Conservation (phyloP, 2,329 filamentous ascomycete genomes). For the Sporothrix inflata region DNA sequence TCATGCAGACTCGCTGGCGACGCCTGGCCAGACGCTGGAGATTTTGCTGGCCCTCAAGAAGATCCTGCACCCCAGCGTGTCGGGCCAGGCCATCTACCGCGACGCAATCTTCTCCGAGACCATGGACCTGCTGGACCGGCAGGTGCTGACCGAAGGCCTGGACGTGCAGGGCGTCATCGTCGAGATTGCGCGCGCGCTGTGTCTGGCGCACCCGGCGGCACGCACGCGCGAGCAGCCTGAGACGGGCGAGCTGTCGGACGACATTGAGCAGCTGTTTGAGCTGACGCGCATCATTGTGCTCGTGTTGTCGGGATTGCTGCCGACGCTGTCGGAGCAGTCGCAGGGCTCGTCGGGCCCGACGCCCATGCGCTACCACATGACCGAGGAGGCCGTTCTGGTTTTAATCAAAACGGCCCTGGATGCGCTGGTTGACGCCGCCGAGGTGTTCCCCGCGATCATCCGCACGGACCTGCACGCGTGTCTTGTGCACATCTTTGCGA, state of each 20-base stretch:
- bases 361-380: slow-evolving; percentile 66
- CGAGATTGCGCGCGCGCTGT: slow-evolving; percentile 87
- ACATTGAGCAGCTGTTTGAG: slow-evolving; percentile 97
- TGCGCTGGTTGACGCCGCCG: slow-evolving; percentile 89
- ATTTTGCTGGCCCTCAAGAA: slow-evolving; percentile 92
- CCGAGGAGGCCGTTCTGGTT: slow-evolving; percentile 83
- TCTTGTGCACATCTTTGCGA: slow-evolving; percentile 95
- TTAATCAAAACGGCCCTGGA: slow-evolving; percentile 81
- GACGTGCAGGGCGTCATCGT: slow-evolving; percentile 92
- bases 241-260: slow-evolving; percentile 84
- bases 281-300: slow-evolving; percentile 94
- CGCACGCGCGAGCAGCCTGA: slow-evolving; percentile 66
- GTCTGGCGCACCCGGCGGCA: slow-evolving; percentile 88
- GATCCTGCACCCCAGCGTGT: slow-evolving; percentile 91
- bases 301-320: slow-evolving; percentile 83
- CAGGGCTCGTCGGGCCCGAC: not conserved
- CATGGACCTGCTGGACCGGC: slow-evolving; percentile 90
- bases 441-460: slow-evolving; percentile 95
- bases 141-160: slow-evolving; percentile 87
- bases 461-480: slow-evolving; percentile 95
- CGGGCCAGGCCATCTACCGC: slow-evolving; percentile 93
- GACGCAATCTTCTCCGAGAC: slow-evolving; percentile 96
- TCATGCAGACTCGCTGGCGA: slow-evolving; percentile 66
- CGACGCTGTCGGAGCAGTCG: slow-evolving; percentile 63
- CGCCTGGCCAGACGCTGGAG: slow-evolving; percentile 75